A percentile compares a stretch with the other conserved stretches of the same genome.
phyloP scores from a whole-genome alignment of 352 stramenopile species.

The Thalassiosira oceanica region DNA sequence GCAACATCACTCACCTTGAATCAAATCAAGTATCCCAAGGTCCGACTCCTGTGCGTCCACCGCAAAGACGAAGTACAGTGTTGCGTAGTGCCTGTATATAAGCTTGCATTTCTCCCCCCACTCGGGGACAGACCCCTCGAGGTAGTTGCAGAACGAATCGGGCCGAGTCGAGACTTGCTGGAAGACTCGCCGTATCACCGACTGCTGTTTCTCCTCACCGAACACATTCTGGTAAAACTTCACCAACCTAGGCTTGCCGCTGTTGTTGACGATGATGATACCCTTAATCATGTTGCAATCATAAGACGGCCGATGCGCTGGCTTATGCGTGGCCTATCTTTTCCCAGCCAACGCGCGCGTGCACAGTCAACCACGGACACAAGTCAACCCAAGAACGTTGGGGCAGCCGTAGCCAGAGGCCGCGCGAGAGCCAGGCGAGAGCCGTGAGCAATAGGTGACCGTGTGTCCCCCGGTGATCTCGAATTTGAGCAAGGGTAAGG shows the following conservation, averaged over 20 bases:
- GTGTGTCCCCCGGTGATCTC: too few relatives aligned
- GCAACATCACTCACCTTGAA: too few relatives aligned
- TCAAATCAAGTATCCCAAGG: conserved; percentile 98
- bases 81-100: conserved; percentile 99
- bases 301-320: too few relatives aligned
- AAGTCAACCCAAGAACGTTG: too few relatives aligned
- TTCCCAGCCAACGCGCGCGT: too few relatives aligned
- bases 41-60: conserved; percentile 98
- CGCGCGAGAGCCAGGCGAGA: too few relatives aligned
- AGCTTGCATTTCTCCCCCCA: conserved; percentile 96
- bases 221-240: conserved; percentile 99
- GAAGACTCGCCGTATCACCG: conserved; percentile 96
- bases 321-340: too few relatives aligned
- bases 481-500: too few relatives aligned
- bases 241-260: conserved; percentile 95
- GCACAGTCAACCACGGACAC: too few relatives aligned
- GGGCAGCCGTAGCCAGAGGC: too few relatives aligned
- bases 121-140: conserved; percentile 92
- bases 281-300: conserved; percentile 98
- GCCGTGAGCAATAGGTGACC: too few relatives aligned
- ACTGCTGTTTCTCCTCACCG: conserved; percentile 94
- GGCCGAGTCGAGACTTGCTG: conserved; percentile 97
- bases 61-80: conserved; percentile 99
- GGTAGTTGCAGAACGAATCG: conserved; percentile 98
- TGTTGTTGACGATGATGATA: conserved; percentile 99